Base-by-base conservation (phyloP, 192 early-diverging fungal genomes). In the Coemansia sp. region DNA sequence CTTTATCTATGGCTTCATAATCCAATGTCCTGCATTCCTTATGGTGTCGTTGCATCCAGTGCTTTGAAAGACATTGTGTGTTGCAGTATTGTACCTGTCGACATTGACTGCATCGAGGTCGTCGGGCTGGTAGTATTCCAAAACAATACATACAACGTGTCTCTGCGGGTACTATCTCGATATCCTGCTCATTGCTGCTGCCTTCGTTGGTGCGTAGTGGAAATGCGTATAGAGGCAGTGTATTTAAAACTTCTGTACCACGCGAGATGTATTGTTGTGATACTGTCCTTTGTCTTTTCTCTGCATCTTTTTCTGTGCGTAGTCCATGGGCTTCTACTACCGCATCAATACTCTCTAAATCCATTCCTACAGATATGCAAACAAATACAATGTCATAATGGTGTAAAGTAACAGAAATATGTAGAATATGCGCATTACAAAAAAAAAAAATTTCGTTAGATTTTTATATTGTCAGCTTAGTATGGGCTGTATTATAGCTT, bases 81-180 rank as follows among this genome's bases (percentile, higher is more conserved):
- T 59, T 67, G 59, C 80, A 83, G 61, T 83, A 83, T 30, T 61
- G 65, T 25, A 60, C 52, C 6, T 14, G 20, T 19, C 42, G 75
- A 33, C 80, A 83, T 30, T 69, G 80, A 52, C 80, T 72, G 67
- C 80, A 83, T 23, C 66, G 71, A 53, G 76, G 66, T 2, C 57
- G 60, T 10, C 70, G 63, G 10, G n/a, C 6, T 1, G 75, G 72
- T 61, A 83, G 60, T 5, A 6, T n/a, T 0, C 54, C 50, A 39
- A 78, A 75, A 54, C 80, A 83, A 23, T 67, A 31, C 31, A 36
- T 9, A 53, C 80, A 83, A 0, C 75, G 68, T 11, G 51, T 33
- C 22, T 21, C 54, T 0, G 29, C 31, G 1, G 33, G 27, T 46
- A 58, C 54, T 14, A 25, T 24, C 5, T 39, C 33, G 19, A 14